Evolutionary conservation across 495 filamentous ascomycete genomes (phyloP).

Genomic region (Podospora pseudopauciseta): DNA sequence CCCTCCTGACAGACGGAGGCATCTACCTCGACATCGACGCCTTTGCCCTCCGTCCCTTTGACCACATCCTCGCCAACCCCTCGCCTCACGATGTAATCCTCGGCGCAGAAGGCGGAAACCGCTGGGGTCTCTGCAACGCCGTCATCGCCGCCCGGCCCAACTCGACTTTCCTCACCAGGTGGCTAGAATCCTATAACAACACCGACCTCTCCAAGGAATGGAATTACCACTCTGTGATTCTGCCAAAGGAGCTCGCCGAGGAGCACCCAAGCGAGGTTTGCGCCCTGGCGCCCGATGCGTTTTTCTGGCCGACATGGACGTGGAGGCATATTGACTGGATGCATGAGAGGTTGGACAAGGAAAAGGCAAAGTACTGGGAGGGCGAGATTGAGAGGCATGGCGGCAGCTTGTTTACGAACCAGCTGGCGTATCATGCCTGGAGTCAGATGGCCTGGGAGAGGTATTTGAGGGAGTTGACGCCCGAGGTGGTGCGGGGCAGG

Average conservation of each 20-base stretch:
- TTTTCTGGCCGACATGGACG: constrained; percentile 53
- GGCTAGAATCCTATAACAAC: constrained; percentile 40
- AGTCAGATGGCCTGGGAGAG: constrained; percentile 45
- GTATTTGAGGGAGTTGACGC: constrained; percentile 40
- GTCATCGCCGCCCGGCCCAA: constrained; percentile 43
- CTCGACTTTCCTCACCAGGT: constrained; percentile 40
- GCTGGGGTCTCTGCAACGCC: constrained; percentile 46
- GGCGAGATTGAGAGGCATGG: constrained; percentile 35
- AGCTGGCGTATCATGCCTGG: constrained; percentile 48
- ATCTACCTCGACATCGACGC: constrained; percentile 46
- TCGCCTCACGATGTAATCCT: constrained; percentile 48
- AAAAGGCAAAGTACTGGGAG: constrained; percentile 35
- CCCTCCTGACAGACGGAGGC: constrained; percentile 42
- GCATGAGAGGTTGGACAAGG: constrained; percentile 36
- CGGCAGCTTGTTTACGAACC: constrained; percentile 42
- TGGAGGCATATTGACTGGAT: constrained; percentile 45
- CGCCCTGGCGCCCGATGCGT: constrained; percentile 40
- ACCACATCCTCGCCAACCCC: constrained; percentile 31
- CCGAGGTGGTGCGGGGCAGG: constrained; percentile 31
- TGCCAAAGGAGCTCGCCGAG: constrained; percentile 41
- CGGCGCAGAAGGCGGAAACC: constrained; percentile 46
- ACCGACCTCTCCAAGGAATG: constrained; percentile 40
- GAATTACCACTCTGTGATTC: constrained; percentile 46
- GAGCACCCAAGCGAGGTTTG: constrained; percentile 40
- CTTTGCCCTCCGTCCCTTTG: constrained; percentile 42